Base-by-base conservation (phyloP, 768 basidiomycete species). In the Rhodotorula graminis region DNA sequence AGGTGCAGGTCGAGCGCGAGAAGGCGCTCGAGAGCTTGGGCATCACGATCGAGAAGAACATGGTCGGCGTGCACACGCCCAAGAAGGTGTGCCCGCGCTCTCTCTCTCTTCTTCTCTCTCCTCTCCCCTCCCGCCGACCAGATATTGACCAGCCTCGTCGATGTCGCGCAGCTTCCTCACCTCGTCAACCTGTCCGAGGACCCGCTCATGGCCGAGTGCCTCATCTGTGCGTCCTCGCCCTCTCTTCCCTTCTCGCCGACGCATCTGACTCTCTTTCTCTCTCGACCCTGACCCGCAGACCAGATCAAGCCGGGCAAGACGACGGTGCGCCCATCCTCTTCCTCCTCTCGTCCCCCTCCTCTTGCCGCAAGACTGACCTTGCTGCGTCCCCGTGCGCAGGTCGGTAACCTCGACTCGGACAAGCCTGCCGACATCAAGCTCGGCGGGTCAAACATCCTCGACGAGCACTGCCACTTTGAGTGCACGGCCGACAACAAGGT, bases 11-110 rank as follows among this genome's bases (percentile, higher is more conserved):
- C 79, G 94, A 98, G 82, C 87, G 96, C 73, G 96, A 99, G 84
- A 90, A 93, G 84, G 96, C 96, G 18, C 82, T 99, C 61, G 96
- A 99, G 82, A 95, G 96, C 82, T 84, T 99, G 73, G 96, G 96
- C 49, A 98, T 99, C 82, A 91, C 91, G 53, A 92, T 99, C 71
- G 95, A 98, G 83, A 97, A 93, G 86, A 91, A 93, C 80, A 83
- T 91, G 67, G 90, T 98, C 68, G 95, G 96, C 63, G 96, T 99
- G 68, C 93, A 96, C 84, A 93, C 96, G 31, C 96, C 96, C 44
- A 98, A 97, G 86, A 92, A 89, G 86, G 91, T 87, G 78, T 56
- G 79, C 23, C 42, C 9, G 42, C 42, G 42, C 42, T 44, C 42
- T 46, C 16, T 5, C 21, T 3, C 62, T 47, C 21, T 49, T 19